Evolutionary conservation across 148 eudicot genomes (phyloP), one percentile per base, ranked within the genome.

Genomic region (Persicaria maculosa): DNA sequence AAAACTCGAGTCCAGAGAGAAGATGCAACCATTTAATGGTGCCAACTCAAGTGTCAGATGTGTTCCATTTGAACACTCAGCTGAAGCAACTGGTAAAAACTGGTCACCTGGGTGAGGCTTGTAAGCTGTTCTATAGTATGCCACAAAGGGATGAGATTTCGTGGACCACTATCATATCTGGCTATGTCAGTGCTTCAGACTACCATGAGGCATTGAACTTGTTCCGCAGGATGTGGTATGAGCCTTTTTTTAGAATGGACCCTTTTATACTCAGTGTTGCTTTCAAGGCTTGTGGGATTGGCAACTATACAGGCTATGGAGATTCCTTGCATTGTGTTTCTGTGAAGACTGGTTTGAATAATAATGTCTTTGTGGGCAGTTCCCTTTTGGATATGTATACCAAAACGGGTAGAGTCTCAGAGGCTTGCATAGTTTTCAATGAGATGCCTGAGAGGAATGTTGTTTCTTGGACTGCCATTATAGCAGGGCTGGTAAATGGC

Each of bases 361-460:
- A 82, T 72, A 91, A 97, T 74, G 93, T 91, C 73, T 93, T 86
- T 72, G 98, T 91, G 8, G 97, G 98, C 50, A 93, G 95, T 81
- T 77, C 98, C 8, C 81, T 93, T 40, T 73, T 93, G 75, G 97
- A 93, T 68, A 93, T 93, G 98, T 93, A 93, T 75, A 84, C 83
- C 68, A 91, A 93, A 78, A 81, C 74, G 0, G 86, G 93, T 11
- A 83, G 78, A 62, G 69, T 88, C 74, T 74, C 46, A 12, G 93
- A 88, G 76, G 89, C 91, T 55, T 86, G 98, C 82, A 79, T 62
- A 79, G 84, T 89, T 50, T 93, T 93, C 73, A 87, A 84, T 71
- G 90, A 89, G 80, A 89, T 93, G 95, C 95, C 95, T 2, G 81
- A 82, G 54, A 91, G 91, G 71, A 93, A 93, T 85, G 95, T 89